Base-by-base conservation (phyloP, 495 filamentous ascomycete genomes). In the Trichoderma parareesei region DNA sequence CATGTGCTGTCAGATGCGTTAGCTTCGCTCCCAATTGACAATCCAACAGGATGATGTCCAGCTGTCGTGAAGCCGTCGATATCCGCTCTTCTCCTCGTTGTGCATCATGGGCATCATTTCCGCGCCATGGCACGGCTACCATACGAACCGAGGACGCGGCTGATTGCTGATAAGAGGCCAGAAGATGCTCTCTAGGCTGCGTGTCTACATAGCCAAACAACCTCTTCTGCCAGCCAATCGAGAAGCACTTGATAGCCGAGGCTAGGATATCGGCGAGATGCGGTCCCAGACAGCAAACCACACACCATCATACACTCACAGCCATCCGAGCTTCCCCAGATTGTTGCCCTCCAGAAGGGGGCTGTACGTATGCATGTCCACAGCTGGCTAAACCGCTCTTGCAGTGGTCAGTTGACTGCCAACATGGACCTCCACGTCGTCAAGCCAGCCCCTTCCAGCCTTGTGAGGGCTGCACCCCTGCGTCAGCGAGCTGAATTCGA, bases 241-340 rank as follows among this genome's bases (percentile, higher is more conserved):
- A 5, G 9, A 18, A 18, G 9, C 3, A 5, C 46, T 20, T 9
- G 16, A 16, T 13, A 27, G 27, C 5, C 1, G 5, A 16, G 18
- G 48, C 48, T 57, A 57, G 53, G 53, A 57, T 13, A 57, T 57
- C 53, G 53, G 53, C 53, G 53, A 57, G 53, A 35, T 57, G 53
- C 53, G 53, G 27, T 20, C 48, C 20, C n/a, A 2, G 18, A 14
- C 48, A 18, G 14, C n/a, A 8, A 55, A n/a, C 13, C 41, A 7
- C 7, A 43, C 41, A 11, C 43, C 43, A 4, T 46, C 13, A n/a
- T 13, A 46, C n/a, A 46, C n/a, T n/a, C 43, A 46, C 43, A 9
- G 14, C 53, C 53, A 57, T 27, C 11, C 5, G 53, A 11, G 10
- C 20, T 57, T 35, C 53, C 20, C 27, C 27, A 33, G 27, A 57